Evolutionary conservation across 768 basidiomycete genomes (phyloP), one percentile per base, ranked within the genome.

Genomic region (Auriscalpium vulgare): DNA sequence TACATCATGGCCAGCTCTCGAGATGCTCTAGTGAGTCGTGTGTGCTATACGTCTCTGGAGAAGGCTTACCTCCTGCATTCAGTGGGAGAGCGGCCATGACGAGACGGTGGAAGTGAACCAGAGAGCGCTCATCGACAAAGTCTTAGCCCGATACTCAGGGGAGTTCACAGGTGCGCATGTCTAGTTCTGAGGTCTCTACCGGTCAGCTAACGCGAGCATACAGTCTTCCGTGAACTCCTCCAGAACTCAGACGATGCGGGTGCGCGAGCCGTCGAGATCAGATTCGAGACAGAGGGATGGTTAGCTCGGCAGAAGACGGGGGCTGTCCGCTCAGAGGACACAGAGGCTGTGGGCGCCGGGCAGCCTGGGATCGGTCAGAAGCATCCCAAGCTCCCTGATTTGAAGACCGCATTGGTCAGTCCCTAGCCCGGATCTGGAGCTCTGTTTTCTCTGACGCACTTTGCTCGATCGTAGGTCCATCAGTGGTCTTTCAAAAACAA

Each of bases 161-260:
- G 94, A 97, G 74, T 91, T 94, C 63, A 95, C 94, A 6, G 82
- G 79, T 83, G 51, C 56, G 73, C 50, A 8, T n/a, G 8, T 35
- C 17, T 35, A 34, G 19, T 10, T 40, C 10, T 36, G 38, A 23
- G 11, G 19, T 10, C 8, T 14, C 4, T 7, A 14, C n/a, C 5
- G 29, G 13, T 23, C 43, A 35, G 29, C 29, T 40, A 35, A 34
- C 34, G 35, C 17, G 34, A 38, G 40, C 36, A 48, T 34, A 13
- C 56, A 78, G 82, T 87, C 46, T 84, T 84, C 57, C 72, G 95
- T 50, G 95, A 97, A 68, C 79, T 99, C 6, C 73, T 97, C 0
- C 95, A 98, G 74, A 97, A 99, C 67, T 94, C 94, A 34, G 94
- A 97, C 67, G 95, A 97, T 71, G 93, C 89, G 3, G 85, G 80